Evolutionary conservation across 2,329 filamentous ascomycete genomes (phyloP), one percentile per base, ranked within the genome.

Genomic region (Lecanicillium sp.): DNA sequence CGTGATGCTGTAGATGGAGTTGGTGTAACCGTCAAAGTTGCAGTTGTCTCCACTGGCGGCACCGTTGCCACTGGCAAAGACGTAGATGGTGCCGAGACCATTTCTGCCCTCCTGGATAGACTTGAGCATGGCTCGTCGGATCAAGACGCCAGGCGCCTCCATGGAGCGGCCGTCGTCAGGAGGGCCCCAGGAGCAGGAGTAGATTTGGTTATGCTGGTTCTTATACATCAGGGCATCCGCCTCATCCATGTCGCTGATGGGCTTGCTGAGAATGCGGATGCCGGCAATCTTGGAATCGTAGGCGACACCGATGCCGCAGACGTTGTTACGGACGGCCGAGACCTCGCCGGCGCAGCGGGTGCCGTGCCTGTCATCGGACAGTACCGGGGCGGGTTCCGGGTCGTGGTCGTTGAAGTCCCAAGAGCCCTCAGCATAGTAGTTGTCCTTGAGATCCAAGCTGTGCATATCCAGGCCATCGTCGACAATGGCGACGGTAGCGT

Each of bases 21-120:
- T 98, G 43, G 92, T 98, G 64, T 98, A 98, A 29, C 92, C 92
- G 57, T 98, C 92, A 58, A 98, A 98, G 60, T 98, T 98, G 73
- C 92, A 98, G 63, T 98, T 97, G 60, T 98, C 92, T 33, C 86
- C 89, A 47, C 70, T 78, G 4, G 72, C 69, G 9, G 90, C 94
- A 42, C 92, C 92, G 55, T 98, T 98, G 43, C 92, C 92, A 48
- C 90, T 63, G 31, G 92, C 92, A 61, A 98, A 98, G 39, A 98
- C 92, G 54, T 88, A 98, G 48, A 98, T 85, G 19, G 87, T 94
- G 8, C 92, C 92, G 38, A 81, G 78, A 3, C 88, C 87, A 36
- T 68, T 72, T 37, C 92, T 84, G 30, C 92, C 92, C 43, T 94
- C 80, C 56, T 97, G 89, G 10, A 96, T 74, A 25, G 87, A 90